Evolutionary conservation across 2,329 filamentous ascomycete genomes (phyloP), one percentile per base, ranked within the genome.

Genomic region (Lomentospora prolificans): DNA sequence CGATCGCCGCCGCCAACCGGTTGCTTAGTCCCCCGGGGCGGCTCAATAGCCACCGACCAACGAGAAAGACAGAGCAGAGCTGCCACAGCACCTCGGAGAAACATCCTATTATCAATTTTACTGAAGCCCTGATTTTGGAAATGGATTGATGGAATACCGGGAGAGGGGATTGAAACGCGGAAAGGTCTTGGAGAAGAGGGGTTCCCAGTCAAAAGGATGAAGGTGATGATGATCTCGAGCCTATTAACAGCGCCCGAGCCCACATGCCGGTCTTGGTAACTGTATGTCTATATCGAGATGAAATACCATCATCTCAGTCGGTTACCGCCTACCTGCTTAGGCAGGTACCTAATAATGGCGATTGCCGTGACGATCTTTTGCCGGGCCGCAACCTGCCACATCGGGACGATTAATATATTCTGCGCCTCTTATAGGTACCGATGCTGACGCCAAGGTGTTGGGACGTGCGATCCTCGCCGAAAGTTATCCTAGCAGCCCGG

Each of bases 1-100:
- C 77, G 78, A 28, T 75, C 70, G 6, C 81, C 81, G 58, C 75
- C 76, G 22, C 80, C 80, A 3, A 71, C 70, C 3, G 82, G 81
- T 55, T 80, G 77, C 58, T 76, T 70, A 7, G 80, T 77, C 53
- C 74, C 68, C 30, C 81, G 75, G 4, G 77, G 72, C 50, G 78
- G 77, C 25, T 79, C 73, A 62, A 77, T 72, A 39, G 73, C 72
- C 10, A 8, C n/a, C 2, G 25, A 14, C 17, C 14, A 14, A 51
- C 14, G 7, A 3, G 22, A 22, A 12, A 51, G n/a, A 14, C 25
- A 51, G 10, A 51, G 25, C 24, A 51, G 25, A 9, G 50, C 50
- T 7, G 24, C 50, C 17, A 48, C 6, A 33, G 30, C 30, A 12
- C 30, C 6, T 12, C 30, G 30, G 30, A 12, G 6, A 6, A 33